Base-by-base conservation (phyloP, 148 eudicot genomes). In the Camellia sinensis region DNA sequence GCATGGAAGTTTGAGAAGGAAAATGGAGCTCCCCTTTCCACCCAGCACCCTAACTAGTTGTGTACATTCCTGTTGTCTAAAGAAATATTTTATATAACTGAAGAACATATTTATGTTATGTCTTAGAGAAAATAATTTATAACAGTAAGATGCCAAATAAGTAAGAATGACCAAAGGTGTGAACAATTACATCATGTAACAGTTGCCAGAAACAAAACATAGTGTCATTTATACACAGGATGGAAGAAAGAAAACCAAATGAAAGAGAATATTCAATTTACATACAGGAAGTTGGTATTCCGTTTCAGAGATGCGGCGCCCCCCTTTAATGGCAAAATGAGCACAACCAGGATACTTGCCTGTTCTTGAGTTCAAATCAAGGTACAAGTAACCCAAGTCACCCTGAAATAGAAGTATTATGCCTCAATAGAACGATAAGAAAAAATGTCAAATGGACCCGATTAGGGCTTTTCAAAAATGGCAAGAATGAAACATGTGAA, bases 311-410 rank as follows among this genome's bases (percentile, higher is more conserved):
- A 95, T 85, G 66, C 87, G 85, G 8, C 98, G 92, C 2, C 98
- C 99, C 53, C 99, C 99, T 89, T 87, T 92, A 75, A 95, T 93
- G 61, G 99, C 92, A 92, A 93, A 95, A 89, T 95, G 99, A 84
- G 99, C 99, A 85, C 92, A 93, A 56, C 94, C 94, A 67, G 99
- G 94, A 81, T 92, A 94, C 83, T 96, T 96, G 43, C 91, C 93
- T 80, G 83, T 82, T 88, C 99, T 93, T 59, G 93, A 88, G 82
- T 89, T 92, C 78, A 95, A 89, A 84, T 95, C 99, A 80, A 95
- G 99, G 90, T 92, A 95, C 61, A 95, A 83, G 88, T 87, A 92
- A 66, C 99, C 99, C 88, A 95, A 85, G 84, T 95, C 98, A 73
- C 99, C 99, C 99, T 95, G 92, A 69, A 84, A 82, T 45, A 60